Percentiles rank a stretch among this genome's conserved stretches.
Evolutionary conservation across 768 basidiomycete genomes (phyloP).

Genomic region (Inosperma sp.): DNA sequence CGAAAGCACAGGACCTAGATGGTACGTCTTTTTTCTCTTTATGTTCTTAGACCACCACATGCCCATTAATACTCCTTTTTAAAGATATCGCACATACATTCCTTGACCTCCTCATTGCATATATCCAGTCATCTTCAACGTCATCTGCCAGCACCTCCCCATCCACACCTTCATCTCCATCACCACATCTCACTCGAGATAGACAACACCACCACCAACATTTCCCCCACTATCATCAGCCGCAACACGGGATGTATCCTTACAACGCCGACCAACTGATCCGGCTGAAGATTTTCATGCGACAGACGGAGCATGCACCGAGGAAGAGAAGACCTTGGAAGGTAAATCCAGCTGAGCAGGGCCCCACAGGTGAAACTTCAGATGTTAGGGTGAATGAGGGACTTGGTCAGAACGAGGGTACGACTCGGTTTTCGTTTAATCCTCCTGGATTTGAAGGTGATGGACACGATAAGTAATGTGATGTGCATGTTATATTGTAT

Average conservation of each 20-base stretch:
- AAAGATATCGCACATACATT: conserved; percentile 75
- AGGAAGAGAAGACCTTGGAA: conserved; percentile 44
- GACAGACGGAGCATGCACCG: conserved; percentile 66
- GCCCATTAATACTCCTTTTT: conserved; percentile 8
- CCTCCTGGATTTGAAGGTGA: too few relatives aligned
- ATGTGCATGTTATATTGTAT: too few relatives aligned
- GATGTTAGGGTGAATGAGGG: too few relatives aligned
- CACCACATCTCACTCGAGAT: conserved; percentile 6
- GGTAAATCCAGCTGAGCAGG: too few relatives aligned
- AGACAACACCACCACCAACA: conserved; percentile 11
- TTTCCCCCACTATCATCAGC: conserved; percentile 19
- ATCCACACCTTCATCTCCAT: conserved; percentile 31
- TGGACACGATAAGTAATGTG: too few relatives aligned
- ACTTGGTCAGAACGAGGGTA: too few relatives aligned
- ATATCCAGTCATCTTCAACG: conserved; percentile 20
- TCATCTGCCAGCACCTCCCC: conserved; percentile 22
- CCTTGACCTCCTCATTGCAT: conserved; percentile 53
- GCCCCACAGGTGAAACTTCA: too few relatives aligned
- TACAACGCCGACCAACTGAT: conserved; percentile 84
- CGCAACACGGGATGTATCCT: conserved; percentile 36
- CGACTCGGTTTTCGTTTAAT: too few relatives aligned
- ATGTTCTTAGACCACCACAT: neutral
- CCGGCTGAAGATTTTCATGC: conserved; percentile 84
- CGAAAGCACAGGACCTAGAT: conserved; percentile 73
- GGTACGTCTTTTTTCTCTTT: conserved; percentile 40